Base-by-base conservation (phyloP, 2,329 filamentous ascomycete genomes). In the Diaporthe citrichinensis region DNA sequence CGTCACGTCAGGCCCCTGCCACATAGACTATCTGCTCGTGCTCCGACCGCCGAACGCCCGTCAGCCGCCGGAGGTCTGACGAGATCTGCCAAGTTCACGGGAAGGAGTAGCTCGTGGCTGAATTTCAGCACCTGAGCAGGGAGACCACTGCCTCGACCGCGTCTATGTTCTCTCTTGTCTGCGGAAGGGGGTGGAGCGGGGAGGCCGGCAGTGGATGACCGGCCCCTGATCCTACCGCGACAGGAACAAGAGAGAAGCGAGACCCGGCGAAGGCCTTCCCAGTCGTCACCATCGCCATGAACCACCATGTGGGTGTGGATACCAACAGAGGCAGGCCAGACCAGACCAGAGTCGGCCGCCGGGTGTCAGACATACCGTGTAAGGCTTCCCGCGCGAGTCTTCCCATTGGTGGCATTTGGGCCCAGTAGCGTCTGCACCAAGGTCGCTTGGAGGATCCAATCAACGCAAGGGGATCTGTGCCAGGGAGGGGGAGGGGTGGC, bases 51-150 rank as follows among this genome's bases (percentile, higher is more conserved):
- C 34, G 23, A 59, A 17, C 34, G 20, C 57, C 57, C 23, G 57
- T 59, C 57, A 34, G 34, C 57, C 34, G 34, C 23, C 68, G 36
- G 49, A 71, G 31, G 23, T 44, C 58, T 67, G 68, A 68, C 51
- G 41, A 53, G 59, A 68, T 62, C 68, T 75, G 74, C 68, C 68
- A 44, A 68, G 73, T 23, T 57, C 58, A 23, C 68, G 74, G 74
- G 68, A 75, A 68, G 68, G 73, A 67, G 34, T 36, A 31, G 61
- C 25, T 36, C 61, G 53, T 68, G 55, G 36, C 36, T 39, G 36
- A 12, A 14, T 39, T 39, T 14, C 36, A 39, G 36, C n/a, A 17
- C n/a, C 25, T 31, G 39, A 44, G 36, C n/a, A 15, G 20, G 17
- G 58, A 28, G 10, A n/a, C 10, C 6, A 14, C 20, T 39, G 57